Percentiles rank a stretch among this genome's conserved stretches.
These are phyloP conservation scores for Capronia americana DNA, from an alignment of 2,329 filamentous ascomycete genomes.

Conservation along the genomic window DNA sequence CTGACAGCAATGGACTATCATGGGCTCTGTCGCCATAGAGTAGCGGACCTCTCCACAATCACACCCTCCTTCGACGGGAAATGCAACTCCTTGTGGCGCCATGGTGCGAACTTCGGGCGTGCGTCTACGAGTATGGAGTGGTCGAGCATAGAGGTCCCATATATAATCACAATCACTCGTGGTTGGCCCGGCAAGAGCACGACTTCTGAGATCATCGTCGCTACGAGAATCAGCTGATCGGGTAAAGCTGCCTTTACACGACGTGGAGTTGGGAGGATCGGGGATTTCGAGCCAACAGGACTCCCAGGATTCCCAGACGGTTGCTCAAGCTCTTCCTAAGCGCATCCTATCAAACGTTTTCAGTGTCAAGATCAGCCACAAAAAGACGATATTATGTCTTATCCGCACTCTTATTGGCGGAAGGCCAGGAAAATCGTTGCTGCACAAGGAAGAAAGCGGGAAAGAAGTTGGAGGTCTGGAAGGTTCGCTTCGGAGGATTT, in stretches of 20 bases:
- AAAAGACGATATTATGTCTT: constrained; percentile 9
- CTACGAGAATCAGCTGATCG: constrained; percentile 26
- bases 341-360: constrained; percentile 22
- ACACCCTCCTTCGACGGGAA: constrained; percentile 32
- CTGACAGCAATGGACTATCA: constrained; percentile 37
- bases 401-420: constrained; percentile 22
- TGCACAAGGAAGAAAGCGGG: constrained; percentile 14
- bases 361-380: constrained; percentile 28
- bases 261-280: not conserved
- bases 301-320: not conserved
- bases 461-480: constrained; percentile 21
- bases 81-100: constrained; percentile 25
- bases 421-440: constrained; percentile 12
- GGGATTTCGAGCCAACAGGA: not conserved
- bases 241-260: constrained; percentile 6
- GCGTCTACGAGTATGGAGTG: too few species aligned
- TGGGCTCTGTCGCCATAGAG: constrained; percentile 28
- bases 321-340: constrained; percentile 4
- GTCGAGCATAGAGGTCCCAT: not conserved
- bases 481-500: constrained; percentile 19
- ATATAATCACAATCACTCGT: not conserved
- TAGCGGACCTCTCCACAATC: constrained; percentile 33
- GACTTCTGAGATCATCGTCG: not conserved
- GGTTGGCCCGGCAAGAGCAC: constrained; percentile 4
- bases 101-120: constrained; percentile 17